Evolutionary conservation across 352 stramenopile species (phyloP).

Genomic region (Pythium brassicae): DNA sequence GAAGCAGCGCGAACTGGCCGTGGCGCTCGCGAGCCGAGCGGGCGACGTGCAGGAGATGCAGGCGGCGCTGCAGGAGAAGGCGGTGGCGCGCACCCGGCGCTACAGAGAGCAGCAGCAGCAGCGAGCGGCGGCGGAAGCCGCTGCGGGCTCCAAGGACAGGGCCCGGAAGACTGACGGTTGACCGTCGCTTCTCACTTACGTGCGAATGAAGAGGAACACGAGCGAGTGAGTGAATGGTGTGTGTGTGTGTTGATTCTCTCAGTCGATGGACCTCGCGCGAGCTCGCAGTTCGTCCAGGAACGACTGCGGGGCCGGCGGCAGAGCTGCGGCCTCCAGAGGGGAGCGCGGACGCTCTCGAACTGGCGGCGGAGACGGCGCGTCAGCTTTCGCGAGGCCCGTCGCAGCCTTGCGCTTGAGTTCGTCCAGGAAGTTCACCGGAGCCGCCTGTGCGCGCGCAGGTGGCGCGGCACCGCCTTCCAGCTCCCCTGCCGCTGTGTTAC

Average conservation of each 20-base stretch:
- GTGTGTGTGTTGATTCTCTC: background rate
- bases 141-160: too few relatives aligned
- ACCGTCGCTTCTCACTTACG: background rate
- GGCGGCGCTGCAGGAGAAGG: constrained; percentile 45
- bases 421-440: constrained; percentile 35
- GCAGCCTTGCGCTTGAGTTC: constrained; percentile 36
- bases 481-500: too few relatives aligned
- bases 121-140: background rate
- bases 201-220: background rate
- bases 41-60: constrained; percentile 55
- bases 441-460: too few relatives aligned
- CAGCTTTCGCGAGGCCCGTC: background rate
- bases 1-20: constrained; percentile 40
- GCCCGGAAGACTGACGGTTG: background rate
- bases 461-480: too few relatives aligned
- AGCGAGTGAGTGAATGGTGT: background rate
- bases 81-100: constrained; percentile 41
- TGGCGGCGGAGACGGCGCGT: background rate
- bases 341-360: background rate
- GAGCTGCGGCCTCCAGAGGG: background rate
- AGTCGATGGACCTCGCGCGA: constrained; percentile 4
- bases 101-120: constrained; percentile 21
- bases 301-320: constrained; percentile 6
- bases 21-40: constrained; percentile 28
- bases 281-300: constrained; percentile 13